These are phyloP conservation scores for Desmodesmus armatus DNA, from an alignment of 139 green algal species.

Conservation along the genomic window DNA sequence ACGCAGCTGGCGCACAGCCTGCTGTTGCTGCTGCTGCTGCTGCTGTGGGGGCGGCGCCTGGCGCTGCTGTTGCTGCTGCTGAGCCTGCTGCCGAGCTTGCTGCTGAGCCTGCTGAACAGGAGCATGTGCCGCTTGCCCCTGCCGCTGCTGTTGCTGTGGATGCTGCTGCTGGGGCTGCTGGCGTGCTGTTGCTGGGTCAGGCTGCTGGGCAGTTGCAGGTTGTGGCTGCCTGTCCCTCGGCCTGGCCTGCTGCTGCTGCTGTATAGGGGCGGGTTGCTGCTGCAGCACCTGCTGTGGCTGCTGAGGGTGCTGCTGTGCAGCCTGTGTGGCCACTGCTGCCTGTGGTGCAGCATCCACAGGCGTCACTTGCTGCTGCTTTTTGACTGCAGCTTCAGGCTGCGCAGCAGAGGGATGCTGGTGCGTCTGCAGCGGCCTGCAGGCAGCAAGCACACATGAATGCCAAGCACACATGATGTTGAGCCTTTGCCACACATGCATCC, in stretches of 20 bases:
- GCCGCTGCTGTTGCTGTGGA: neutral
- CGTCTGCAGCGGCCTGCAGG: neutral
- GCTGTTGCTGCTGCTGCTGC: slow-evolving; percentile 49
- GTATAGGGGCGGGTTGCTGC: neutral
- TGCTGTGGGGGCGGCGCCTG: slow-evolving; percentile 1
- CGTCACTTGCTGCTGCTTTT: slow-evolving; percentile 36
- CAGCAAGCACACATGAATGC: neutral
- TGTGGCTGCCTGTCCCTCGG: too few relatives aligned
- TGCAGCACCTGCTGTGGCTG: slow-evolving; percentile 27
- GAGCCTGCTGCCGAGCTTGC: slow-evolving; percentile 11
- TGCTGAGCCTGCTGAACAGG: neutral
- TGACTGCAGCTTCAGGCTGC: slow-evolving; percentile 19
- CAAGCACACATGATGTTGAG: too few relatives aligned
- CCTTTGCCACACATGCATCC: too few relatives aligned
- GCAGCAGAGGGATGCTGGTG: slow-evolving; percentile 14
- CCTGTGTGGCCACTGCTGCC: slow-evolving; percentile 37
- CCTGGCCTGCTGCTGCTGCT: slow-evolving; percentile 5
- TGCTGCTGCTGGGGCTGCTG: slow-evolving; percentile 26
- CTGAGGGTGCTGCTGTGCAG: slow-evolving; percentile 28
- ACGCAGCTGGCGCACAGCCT: slow-evolving; percentile 19
- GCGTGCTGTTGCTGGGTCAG: too few relatives aligned
- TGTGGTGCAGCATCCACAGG: slow-evolving; percentile 50
- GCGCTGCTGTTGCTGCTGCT: slow-evolving; percentile 50
- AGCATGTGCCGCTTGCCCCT: too few relatives aligned
- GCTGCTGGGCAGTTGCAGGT: too few relatives aligned